Conservation (phyloP, 1,284 basidiomycete species). For the Flammula alnicola region DNA sequence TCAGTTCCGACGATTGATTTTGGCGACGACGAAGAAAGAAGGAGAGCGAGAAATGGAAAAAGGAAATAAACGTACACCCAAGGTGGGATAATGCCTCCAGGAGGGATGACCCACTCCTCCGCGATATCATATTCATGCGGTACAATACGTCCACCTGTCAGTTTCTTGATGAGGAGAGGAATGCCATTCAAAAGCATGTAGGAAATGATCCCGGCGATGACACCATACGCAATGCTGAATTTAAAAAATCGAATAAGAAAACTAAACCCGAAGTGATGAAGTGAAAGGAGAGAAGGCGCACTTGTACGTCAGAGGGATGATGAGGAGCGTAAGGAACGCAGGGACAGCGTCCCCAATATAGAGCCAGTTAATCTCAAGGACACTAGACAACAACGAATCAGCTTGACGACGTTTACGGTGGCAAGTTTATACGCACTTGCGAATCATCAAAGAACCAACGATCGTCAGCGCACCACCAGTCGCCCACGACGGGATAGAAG, state of each 20-base stretch:
- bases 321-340: slow-evolving; percentile 78
- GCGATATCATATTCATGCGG: slow-evolving; percentile 70
- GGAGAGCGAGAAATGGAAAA: not conserved
- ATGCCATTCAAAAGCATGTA: slow-evolving; percentile 80
- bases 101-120: slow-evolving; percentile 72
- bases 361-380: slow-evolving; percentile 88
- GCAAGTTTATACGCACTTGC: slow-evolving; percentile 55
- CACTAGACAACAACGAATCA: slow-evolving; percentile 39
- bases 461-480: slow-evolving; percentile 88
- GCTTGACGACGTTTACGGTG: not conserved
- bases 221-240: slow-evolving; percentile 84
- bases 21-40: not conserved
- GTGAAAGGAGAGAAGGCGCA: slow-evolving; percentile 36
- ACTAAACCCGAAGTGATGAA: not conserved
- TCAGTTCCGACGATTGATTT: no score
- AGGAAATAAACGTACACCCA: slow-evolving; percentile 58
- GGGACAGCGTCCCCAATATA: slow-evolving; percentile 88
- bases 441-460: slow-evolving; percentile 89
- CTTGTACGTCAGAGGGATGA: slow-evolving; percentile 84
- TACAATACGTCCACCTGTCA: slow-evolving; percentile 62
- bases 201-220: slow-evolving; percentile 78
- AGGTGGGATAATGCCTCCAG: slow-evolving; percentile 68
- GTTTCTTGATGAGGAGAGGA: slow-evolving; percentile 60
- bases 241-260: slow-evolving; percentile 23
- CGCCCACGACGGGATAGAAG: slow-evolving; percentile 87